A percentile compares a stretch with the other conserved stretches of the same genome.
phyloP scores from a whole-genome alignment of 768 basidiomycete genomes.

The Sporobolomyces phaffii region DNA sequence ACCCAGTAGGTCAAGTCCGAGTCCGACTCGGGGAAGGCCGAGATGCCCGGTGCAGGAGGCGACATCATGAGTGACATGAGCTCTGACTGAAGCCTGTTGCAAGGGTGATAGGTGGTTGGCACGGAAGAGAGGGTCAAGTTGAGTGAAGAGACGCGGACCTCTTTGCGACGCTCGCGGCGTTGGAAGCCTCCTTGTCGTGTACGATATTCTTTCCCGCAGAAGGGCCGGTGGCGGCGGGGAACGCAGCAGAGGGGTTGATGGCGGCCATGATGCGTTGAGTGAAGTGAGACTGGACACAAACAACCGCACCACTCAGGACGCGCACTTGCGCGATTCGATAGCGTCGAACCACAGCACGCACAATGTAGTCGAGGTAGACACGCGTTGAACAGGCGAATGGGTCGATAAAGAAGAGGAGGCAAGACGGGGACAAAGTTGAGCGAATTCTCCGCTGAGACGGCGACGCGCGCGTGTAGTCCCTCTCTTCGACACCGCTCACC shows the following conservation, averaged over 20 bases:
- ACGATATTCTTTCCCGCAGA: not conserved
- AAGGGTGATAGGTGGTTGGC: not conserved
- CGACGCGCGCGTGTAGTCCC: too few relatives aligned
- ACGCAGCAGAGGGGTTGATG: conserved; percentile 14
- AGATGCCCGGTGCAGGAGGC: conserved; percentile 44
- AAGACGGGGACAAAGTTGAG: too few relatives aligned
- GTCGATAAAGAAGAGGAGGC: too few relatives aligned
- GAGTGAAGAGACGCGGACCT: conserved; percentile 13
- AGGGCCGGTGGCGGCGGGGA: not conserved
- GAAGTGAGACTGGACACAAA: not conserved
- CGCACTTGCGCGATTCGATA: too few relatives aligned
- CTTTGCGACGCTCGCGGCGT: conserved; percentile 30
- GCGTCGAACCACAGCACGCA: too few relatives aligned
- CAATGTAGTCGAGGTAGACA: too few relatives aligned
- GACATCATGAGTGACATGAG: conserved; percentile 40
- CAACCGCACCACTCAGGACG: too few relatives aligned
- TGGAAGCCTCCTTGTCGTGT: not conserved
- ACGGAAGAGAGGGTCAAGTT: not conserved
- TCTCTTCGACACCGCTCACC: too few relatives aligned
- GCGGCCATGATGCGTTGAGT: conserved; percentile 3
- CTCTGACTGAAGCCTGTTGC: conserved; percentile 32
- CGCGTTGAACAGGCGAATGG: too few relatives aligned
- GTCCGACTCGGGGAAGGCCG: conserved; percentile 82
- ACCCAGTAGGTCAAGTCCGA: conserved; percentile 84
- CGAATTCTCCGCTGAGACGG: too few relatives aligned